Evolutionary conservation across 169 alveolate species (phyloP).

Genomic region (Eimeria acervulina): DNA sequence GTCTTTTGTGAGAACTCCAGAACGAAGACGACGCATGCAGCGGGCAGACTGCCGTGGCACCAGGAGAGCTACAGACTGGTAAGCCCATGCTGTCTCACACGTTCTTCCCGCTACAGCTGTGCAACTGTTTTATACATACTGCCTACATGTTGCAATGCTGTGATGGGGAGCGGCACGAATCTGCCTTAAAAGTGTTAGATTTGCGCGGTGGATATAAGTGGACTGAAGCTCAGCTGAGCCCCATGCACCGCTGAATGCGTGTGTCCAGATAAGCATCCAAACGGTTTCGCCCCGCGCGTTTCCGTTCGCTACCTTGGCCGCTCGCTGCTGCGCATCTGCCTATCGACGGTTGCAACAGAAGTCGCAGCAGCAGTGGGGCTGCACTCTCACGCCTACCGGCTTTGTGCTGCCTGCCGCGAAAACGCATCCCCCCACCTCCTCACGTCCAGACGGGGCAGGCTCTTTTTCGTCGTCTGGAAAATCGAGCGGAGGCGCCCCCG

Average conservation of each 20-base stretch:
- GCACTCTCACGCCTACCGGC: conserved; percentile 67
- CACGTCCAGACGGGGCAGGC: not conserved
- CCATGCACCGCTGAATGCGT: not conserved
- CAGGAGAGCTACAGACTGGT: conserved; percentile 75
- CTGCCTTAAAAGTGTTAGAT: not conserved
- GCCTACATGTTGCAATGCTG: not conserved
- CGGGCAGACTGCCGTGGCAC: conserved; percentile 73
- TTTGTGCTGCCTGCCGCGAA: not conserved
- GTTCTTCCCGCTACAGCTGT: not conserved
- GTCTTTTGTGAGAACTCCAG: conserved; percentile 50
- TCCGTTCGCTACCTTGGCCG: conserved; percentile 64
- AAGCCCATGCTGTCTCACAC: not conserved
- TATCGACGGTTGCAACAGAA: conserved; percentile 53
- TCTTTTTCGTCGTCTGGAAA: not conserved
- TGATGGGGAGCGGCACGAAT: not conserved
- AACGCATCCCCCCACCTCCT: not conserved
- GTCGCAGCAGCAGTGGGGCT: conserved; percentile 55
- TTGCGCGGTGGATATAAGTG: not conserved
- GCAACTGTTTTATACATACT: not conserved
- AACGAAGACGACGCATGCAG: conserved; percentile 62
- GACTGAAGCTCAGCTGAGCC: not conserved
- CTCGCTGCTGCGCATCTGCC: conserved; percentile 65
- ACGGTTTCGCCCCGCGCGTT: conserved; percentile 51
- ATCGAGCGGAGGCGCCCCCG: not conserved
- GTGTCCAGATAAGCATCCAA: conserved; percentile 47